Evolutionary conservation across 768 basidiomycete species (phyloP), one percentile per base, ranked within the genome.

Genomic region (Clitopilus hobsonii): DNA sequence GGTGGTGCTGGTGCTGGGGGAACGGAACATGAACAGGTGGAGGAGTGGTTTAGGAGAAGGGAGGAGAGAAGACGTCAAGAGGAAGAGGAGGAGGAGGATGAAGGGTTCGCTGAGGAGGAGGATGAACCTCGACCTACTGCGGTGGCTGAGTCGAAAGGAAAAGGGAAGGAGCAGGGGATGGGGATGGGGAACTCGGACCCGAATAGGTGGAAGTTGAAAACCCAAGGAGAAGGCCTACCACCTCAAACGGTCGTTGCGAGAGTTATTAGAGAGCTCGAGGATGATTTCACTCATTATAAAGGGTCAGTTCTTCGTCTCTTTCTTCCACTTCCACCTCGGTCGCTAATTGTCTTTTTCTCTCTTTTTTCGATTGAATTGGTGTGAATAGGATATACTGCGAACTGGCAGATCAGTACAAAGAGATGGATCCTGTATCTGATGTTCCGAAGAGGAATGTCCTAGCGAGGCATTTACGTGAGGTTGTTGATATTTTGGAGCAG

Each of bases 201-300:
- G 38, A 58, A 62, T 41, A 60, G 68, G 49, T 72, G 71, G 66
- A 65, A 61, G 16, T 55, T 61, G 25, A 61, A 57, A 38, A 74
- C 70, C 6, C 62, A 63, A 41, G 69, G 64, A 58, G 67, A 71
- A 38, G 76, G 75, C 49, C 61, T 91, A 6, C 94, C 93, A 1
- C 89, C 93, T 22, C 95, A 98, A 69, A 94, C 94, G 0, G 83
- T 96, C 11, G 79, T 97, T 3, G 79, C 85, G 25, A 77, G 89
- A 3, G 92, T 97, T 10, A 73, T 98, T 26, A 68, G 88, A 56
- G 93, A 96, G 69, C 75, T 99, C 6, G 96, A 98, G 66, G 94
- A 94, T 57, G 96, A 99, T 65, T 98, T 98, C 64, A 83, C 83
- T 29, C 92, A 94, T 71, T 96, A 95, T 69, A 97, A 93, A 71